These are phyloP conservation scores for Bruguiera hainesii DNA, from an alignment of 441 rosid genomes.

Conservation along the genomic window DNA sequence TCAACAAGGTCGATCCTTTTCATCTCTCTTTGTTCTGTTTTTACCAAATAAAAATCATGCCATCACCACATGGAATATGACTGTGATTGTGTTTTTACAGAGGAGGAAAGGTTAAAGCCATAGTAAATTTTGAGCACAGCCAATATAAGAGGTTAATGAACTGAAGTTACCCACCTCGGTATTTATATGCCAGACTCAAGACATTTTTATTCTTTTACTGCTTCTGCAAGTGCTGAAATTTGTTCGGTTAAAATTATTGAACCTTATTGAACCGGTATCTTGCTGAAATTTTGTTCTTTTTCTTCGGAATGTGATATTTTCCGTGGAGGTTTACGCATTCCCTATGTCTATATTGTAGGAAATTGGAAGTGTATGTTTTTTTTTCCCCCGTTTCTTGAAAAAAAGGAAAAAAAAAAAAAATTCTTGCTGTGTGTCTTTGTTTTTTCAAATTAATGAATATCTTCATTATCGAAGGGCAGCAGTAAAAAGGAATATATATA, in stretches of 20 bases:
- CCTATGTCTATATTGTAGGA: slow-evolving; percentile 14
- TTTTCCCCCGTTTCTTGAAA: no score
- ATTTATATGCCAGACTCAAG: slow-evolving; percentile 19
- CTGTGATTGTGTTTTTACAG: slow-evolving; percentile 22
- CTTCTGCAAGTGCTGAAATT: not conserved
- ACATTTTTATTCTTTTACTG: not conserved
- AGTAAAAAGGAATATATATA: no score
- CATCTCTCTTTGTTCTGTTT: not conserved
- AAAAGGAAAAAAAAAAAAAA: not conserved
- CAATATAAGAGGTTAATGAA: not conserved
- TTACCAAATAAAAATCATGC: not conserved
- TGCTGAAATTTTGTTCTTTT: slow-evolving; percentile 12
- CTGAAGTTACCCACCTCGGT: slow-evolving; percentile 1
- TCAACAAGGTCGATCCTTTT: slow-evolving; percentile 1
- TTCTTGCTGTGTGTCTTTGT: slow-evolving; percentile 3
- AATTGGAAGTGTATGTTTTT: not conserved
- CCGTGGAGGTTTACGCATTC: no score
- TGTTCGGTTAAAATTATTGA: slow-evolving; percentile 10
- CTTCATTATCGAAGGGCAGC: no score
- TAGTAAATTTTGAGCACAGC: slow-evolving; percentile 11
- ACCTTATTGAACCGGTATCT: slow-evolving; percentile 6
- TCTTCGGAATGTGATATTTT: not conserved
- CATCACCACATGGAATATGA: not conserved
- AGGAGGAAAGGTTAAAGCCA: slow-evolving; percentile 13
- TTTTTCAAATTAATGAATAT: slow-evolving; percentile 1